These are phyloP conservation scores for Trypanosoma lewisi DNA, from an alignment of 208 protist genomes.

Conservation along the genomic window DNA sequence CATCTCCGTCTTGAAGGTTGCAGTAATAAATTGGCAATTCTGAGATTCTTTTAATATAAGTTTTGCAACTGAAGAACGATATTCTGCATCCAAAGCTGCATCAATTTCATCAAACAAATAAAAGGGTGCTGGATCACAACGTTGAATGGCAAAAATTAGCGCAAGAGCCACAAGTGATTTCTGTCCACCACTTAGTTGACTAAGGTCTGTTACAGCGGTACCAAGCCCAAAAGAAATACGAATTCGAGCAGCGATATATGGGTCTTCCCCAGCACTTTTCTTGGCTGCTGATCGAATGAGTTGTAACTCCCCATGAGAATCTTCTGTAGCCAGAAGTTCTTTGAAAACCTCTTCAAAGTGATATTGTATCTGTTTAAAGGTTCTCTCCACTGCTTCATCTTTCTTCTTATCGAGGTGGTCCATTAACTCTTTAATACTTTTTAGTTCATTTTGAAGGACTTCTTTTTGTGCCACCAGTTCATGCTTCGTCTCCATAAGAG, in stretches of 20 bases:
- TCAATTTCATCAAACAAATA: constrained; percentile 99
- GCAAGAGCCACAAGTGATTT: constrained; percentile 98
- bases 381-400: constrained; percentile 96
- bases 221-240: constrained; percentile 89
- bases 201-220: constrained; percentile 73
- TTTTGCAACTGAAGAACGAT: constrained; percentile 89
- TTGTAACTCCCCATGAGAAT: constrained; percentile 75
- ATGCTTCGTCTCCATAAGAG: constrained; percentile 86
- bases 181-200: constrained; percentile 97
- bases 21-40: constrained; percentile 97
- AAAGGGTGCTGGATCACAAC: constrained; percentile 98
- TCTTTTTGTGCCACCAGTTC: constrained; percentile 79
- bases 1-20: constrained; percentile 98
- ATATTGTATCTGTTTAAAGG: constrained; percentile 97
- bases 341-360: constrained; percentile 97
- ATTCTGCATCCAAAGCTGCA: constrained; percentile 95
- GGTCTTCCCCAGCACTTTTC: constrained; percentile 49
- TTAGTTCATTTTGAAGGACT: constrained; percentile 73
- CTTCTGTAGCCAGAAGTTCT: constrained; percentile 94
- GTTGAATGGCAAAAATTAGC: constrained; percentile 99
- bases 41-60: constrained; percentile 92
- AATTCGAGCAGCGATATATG: constrained; percentile 92
- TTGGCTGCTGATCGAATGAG: constrained; percentile 41
- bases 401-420: constrained; percentile 95
- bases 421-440: constrained; percentile 95